Evolutionary conservation across 768 basidiomycete species (phyloP), one percentile per base, ranked within the genome.

Genomic region (Multifurca ochricompacta): DNA sequence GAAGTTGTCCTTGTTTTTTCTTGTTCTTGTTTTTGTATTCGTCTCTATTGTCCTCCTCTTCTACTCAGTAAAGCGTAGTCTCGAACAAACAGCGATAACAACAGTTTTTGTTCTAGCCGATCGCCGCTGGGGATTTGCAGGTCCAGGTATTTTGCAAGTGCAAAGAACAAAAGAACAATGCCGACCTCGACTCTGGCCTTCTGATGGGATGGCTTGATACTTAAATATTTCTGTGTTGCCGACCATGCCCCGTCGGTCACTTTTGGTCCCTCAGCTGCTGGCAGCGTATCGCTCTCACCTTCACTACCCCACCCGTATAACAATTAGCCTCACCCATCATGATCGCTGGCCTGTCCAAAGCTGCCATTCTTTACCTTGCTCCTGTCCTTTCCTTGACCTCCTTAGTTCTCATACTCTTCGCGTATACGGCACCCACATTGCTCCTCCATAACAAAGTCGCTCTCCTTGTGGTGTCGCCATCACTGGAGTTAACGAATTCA

Each of bases 271-370:
- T 37, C 39, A 25, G 56, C 59, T 59, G 59, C 59, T 39, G 59
- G 59, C 59, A 58, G 59, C 58, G 18, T 50, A 30, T 19, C 34
- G 4, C 59, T 48, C 43, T 54, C 44, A 46, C 55, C 53, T 53
- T 21, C 48, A 54, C 54, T 45, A 62, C 57, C 45, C 42, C 45
- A 48, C 35, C 54, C 50, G 63, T 58, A 19, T 53, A 59, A 25
- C 37, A 35, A 56, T 59, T 62, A 43, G 50, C 45, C 35, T 37
- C 37, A 48, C 53, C 44, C 63, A 73, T 48, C 62, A 91, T 89
- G 88, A 81, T 90, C 63, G 71, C 80, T 56, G 77, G 79, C 60
- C 74, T 87, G 37, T 83, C 85, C 13, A 87, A 82, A 74, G 77
- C 78, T 51, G 71, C 80, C 60, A 81, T 77, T 49, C 72, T 85